Evolutionary conservation across 139 green algal genomes (phyloP).

Genomic region (Asterochloris sp.): DNA sequence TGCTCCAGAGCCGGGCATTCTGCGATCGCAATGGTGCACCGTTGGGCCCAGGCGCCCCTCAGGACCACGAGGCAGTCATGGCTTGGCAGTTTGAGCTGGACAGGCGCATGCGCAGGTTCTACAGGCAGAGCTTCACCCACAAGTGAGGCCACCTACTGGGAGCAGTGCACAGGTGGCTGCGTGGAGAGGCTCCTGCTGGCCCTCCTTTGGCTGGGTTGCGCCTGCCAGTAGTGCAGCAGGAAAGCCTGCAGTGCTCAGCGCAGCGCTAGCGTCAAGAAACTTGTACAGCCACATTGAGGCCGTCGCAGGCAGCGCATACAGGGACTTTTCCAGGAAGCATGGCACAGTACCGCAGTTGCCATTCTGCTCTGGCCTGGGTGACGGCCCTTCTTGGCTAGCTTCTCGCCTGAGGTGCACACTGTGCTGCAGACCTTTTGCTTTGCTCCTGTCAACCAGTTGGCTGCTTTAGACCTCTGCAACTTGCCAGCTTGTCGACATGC

Average conservation of each 20-base stretch:
- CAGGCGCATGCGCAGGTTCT: conserved; percentile 72
- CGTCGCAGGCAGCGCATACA: neutral
- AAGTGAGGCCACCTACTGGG: conserved; percentile 16
- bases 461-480: neutral
- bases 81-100: conserved; percentile 52
- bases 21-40: conserved; percentile 49
- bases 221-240: neutral
- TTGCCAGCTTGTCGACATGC: neutral
- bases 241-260: neutral
- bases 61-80: conserved; percentile 12
- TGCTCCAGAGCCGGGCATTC: conserved; percentile 55
- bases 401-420: neutral
- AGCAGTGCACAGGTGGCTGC: neutral
- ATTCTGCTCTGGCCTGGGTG: neutral
- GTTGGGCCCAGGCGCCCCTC: conserved; percentile 28
- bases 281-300: neutral
- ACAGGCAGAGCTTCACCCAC: conserved; percentile 64
- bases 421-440: neutral
- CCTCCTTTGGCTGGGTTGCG: neutral
- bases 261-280: neutral
- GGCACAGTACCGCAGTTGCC: neutral
- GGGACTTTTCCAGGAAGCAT: neutral
- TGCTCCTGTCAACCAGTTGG: neutral
- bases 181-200: neutral
- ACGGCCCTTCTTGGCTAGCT: too few relatives aligned